Conservation (phyloP, 2,329 filamentous ascomycete genomes). For the Claviceps sp. region DNA sequence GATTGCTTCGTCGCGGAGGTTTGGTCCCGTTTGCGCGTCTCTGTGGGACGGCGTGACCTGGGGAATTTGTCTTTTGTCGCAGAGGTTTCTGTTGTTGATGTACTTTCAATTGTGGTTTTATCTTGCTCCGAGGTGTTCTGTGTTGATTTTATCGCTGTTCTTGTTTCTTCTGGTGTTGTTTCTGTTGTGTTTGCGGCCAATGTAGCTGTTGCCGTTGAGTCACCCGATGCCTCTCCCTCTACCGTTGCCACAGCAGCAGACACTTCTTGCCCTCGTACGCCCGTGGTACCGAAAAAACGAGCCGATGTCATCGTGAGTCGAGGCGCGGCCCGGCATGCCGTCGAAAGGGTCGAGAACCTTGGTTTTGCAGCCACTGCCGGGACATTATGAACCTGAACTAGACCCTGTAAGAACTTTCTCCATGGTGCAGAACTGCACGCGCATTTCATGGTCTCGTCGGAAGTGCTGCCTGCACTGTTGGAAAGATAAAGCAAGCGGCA, state of each 20-base stretch:
- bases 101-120: background rate
- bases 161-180: background rate
- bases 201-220: background rate
- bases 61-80: background rate
- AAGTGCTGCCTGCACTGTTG: too few species aligned
- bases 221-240: background rate
- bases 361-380: constrained; percentile 8
- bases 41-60: background rate
- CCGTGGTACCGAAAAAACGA: background rate
- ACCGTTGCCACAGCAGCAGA: background rate
- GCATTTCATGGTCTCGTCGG: constrained; percentile 27
- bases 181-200: background rate
- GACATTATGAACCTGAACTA: constrained; percentile 26
- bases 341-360: background rate
- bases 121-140: background rate
- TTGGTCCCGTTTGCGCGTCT: background rate
- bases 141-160: background rate
- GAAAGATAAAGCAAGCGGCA: background rate
- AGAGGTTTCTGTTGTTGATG: too few species aligned
- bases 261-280: background rate
- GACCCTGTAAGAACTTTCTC: constrained; percentile 33
- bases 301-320: background rate
- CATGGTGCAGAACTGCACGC: constrained; percentile 32
- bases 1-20: background rate
- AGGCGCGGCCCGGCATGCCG: background rate